Percentiles rank a stretch among this genome's conserved stretches.
phyloP scores from a whole-genome alignment of 2,329 filamentous ascomycete genomes.

The Ophiostoma novo-ulmi region DNA sequence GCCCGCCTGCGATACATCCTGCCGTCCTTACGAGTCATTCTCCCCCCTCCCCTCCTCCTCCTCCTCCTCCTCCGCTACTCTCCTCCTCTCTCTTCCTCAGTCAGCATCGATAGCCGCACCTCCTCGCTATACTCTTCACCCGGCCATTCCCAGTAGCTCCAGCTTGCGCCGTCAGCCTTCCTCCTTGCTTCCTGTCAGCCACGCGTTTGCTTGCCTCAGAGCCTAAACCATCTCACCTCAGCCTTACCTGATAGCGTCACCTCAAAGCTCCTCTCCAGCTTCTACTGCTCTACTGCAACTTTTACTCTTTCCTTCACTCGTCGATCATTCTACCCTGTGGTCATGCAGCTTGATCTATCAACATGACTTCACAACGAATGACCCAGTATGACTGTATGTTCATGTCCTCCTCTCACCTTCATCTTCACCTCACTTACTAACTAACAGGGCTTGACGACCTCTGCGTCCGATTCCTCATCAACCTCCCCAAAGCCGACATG shows the following conservation, averaged over 20 bases:
- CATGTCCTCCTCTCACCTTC: neutral
- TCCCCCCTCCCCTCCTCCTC: neutral
- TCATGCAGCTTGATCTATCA: slow-evolving; percentile 6
- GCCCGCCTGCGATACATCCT: neutral
- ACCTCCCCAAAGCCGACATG: slow-evolving; percentile 86
- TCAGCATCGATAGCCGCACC: neutral
- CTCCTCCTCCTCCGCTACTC: neutral
- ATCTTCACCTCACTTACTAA: slow-evolving; percentile 25
- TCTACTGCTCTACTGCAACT: neutral
- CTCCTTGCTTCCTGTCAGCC: neutral
- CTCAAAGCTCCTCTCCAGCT: neutral
- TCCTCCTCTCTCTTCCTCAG: neutral
- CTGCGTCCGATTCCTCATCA: slow-evolving; percentile 96
- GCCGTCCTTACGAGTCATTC: neutral
- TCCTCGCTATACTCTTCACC: neutral
- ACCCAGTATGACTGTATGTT: slow-evolving; percentile 15
- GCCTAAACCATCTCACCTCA: neutral
- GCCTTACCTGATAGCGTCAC: neutral
- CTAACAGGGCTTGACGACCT: slow-evolving; percentile 85
- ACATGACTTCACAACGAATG: slow-evolving; percentile 13
- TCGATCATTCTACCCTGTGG: neutral
- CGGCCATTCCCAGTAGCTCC: neutral
- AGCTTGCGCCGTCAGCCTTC: neutral
- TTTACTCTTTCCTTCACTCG: neutral
- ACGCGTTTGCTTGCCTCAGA: neutral